Evolutionary conservation across 108 stramenopile genomes (phyloP).

Genomic region (Thalassiosira profunda): DNA sequence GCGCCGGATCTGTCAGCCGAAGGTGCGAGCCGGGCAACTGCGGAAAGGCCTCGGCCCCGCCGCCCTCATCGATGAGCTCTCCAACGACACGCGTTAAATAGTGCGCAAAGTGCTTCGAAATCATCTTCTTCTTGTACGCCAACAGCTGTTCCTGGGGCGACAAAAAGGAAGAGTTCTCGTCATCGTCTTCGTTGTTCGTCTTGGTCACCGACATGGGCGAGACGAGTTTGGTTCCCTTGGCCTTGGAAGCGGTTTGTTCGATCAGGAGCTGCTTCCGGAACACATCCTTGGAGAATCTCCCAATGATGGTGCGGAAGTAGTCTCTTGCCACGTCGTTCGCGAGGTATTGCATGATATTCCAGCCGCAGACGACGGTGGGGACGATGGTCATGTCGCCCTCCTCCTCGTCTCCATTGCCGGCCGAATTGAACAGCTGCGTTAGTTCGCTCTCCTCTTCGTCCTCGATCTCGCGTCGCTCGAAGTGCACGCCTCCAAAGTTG

Average conservation of each 20-base stretch:
- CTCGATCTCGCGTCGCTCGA: slow-evolving; percentile 64
- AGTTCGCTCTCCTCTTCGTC: slow-evolving; percentile 58
- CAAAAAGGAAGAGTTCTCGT: slow-evolving; percentile 20
- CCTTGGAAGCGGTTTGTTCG: slow-evolving; percentile 36
- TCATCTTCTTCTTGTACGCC: slow-evolving; percentile 78
- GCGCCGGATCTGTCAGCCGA: slow-evolving; percentile 69
- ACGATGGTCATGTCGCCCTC: slow-evolving; percentile 41
- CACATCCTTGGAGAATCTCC: slow-evolving; percentile 81
- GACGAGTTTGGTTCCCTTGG: slow-evolving; percentile 16
- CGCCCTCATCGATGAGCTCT: slow-evolving; percentile 77
- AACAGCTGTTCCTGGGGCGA: slow-evolving; percentile 66
- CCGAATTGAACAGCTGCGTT: slow-evolving; percentile 34
- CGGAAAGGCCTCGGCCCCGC: slow-evolving; percentile 58
- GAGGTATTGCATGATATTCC: slow-evolving; percentile 88
- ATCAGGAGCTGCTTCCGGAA: slow-evolving; percentile 77
- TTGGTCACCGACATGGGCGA: slow-evolving; percentile 42
- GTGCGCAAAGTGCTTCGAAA: slow-evolving; percentile 80
- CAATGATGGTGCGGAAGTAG: slow-evolving; percentile 85
- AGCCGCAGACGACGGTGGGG: slow-evolving; percentile 84
- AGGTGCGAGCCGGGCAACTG: slow-evolving; percentile 71
- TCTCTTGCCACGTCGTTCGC: slow-evolving; percentile 84
- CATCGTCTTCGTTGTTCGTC: slow-evolving; percentile 25
- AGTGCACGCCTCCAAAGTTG: slow-evolving; percentile 93
- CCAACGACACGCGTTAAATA: slow-evolving; percentile 79
- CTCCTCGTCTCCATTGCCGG: slow-evolving; percentile 16